Evolutionary conservation across 257 asterid species (phyloP).

Genomic region (Thymus quinquecostatus): DNA sequence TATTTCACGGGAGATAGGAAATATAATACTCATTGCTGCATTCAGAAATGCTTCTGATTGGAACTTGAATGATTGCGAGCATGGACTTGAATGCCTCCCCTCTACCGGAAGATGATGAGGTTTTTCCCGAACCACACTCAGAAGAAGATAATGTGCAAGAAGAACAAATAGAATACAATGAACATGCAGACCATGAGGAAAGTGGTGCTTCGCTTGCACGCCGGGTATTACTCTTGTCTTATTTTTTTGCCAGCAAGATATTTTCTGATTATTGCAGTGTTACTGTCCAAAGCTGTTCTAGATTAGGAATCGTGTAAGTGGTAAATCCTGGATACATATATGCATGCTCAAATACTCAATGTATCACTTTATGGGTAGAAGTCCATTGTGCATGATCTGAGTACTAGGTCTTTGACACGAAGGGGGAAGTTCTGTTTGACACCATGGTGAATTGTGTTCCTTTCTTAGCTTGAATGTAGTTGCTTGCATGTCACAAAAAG

Average conservation of each 20-base stretch:
- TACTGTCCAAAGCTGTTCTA: constrained; percentile 3
- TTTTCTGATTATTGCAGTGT: constrained; percentile 21
- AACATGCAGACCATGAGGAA: constrained; percentile 58
- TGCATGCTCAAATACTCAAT: neutral
- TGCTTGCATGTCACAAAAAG: neutral
- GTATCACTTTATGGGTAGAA: neutral
- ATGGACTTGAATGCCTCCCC: constrained; percentile 98
- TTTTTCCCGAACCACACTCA: constrained; percentile 54
- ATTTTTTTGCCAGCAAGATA: constrained; percentile 8
- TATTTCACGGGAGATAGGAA: constrained; percentile 22
- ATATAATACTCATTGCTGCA: constrained; percentile 27
- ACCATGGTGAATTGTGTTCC: neutral
- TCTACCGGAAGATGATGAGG: constrained; percentile 91
- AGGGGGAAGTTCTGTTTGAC: constrained; percentile 1
- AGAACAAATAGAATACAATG: constrained; percentile 49
- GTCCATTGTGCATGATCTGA: constrained; percentile 9
- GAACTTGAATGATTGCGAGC: constrained; percentile 58
- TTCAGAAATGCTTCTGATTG: constrained; percentile 51
- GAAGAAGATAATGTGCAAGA: constrained; percentile 67
- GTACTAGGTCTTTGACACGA: neutral
- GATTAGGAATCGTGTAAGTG: constrained; percentile 2
- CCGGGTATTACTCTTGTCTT: constrained; percentile 55
- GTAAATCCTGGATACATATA: neutral
- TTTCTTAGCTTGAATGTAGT: constrained; percentile 4
- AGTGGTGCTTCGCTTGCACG: constrained; percentile 62